Evolutionary conservation across 2,329 filamentous ascomycete species (phyloP).

Genomic region (Trichoderma afroharzianum): DNA sequence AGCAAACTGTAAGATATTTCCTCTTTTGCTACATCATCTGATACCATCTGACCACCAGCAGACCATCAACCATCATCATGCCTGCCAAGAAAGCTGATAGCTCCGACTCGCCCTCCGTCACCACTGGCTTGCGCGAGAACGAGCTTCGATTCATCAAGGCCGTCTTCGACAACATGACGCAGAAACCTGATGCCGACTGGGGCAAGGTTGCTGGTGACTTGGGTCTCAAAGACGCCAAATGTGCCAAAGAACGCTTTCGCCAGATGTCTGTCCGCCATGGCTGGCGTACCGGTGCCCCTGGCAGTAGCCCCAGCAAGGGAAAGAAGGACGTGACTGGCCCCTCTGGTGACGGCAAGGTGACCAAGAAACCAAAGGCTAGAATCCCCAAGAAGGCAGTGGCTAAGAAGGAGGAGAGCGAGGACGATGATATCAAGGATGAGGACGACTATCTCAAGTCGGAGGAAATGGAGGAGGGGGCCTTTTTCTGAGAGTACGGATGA

Average conservation of each 20-base stretch:
- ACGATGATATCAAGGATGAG: constrained; percentile 16
- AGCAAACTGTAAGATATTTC: not conserved
- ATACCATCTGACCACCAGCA: not conserved
- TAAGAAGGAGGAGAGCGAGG: constrained; percentile 28
- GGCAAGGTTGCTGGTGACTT: constrained; percentile 34
- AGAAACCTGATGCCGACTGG: constrained; percentile 41
- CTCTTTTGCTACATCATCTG: not conserved
- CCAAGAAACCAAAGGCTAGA: constrained; percentile 31
- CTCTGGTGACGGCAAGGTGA: constrained; percentile 26
- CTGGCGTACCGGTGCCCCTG: constrained; percentile 30
- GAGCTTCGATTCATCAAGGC: constrained; percentile 40
- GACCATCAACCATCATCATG: constrained; percentile 25
- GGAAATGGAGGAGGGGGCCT: not conserved
- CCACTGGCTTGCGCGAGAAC: constrained; percentile 30
- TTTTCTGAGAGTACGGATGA: not conserved
- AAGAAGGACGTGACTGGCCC: constrained; percentile 20
- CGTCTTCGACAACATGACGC: constrained; percentile 40
- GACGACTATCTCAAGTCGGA: constrained; percentile 23
- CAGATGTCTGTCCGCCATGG: constrained; percentile 39
- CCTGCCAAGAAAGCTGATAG: constrained; percentile 30
- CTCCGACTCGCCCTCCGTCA: constrained; percentile 20
- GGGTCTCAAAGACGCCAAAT: constrained; percentile 39
- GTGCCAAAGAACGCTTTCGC: constrained; percentile 41
- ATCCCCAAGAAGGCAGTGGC: constrained; percentile 30
- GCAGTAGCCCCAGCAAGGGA: constrained; percentile 30